Evolutionary conservation across 768 basidiomycete genomes (phyloP).

Genomic region (Tylopilus plumbeoviolaceoides): DNA sequence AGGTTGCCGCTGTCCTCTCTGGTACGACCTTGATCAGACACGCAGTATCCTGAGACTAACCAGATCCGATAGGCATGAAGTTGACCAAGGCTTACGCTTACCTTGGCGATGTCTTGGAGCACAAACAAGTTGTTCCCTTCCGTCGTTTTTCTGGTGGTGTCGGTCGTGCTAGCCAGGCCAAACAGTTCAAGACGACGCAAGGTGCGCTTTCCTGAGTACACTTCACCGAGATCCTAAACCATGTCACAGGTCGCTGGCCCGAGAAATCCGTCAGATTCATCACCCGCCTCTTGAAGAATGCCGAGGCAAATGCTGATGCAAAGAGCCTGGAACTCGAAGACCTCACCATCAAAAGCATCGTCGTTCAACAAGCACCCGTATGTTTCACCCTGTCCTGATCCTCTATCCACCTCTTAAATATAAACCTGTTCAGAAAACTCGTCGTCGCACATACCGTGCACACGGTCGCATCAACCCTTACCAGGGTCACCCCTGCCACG

Average conservation of each 20-base stretch:
- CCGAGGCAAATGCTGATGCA: conserved; percentile 97
- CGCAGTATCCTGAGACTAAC: background rate
- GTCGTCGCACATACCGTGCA: conserved; percentile 97
- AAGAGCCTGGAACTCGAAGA: conserved; percentile 94
- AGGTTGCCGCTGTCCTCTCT: conserved; percentile 91
- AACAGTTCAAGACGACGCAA: conserved; percentile 95
- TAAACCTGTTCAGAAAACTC: conserved; percentile 71
- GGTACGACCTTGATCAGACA: conserved; percentile 47
- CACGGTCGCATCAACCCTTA: conserved; percentile 99
- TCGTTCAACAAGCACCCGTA: conserved; percentile 97
- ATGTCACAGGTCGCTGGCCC: conserved; percentile 90
- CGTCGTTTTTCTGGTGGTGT: conserved; percentile 93
- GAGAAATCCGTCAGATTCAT: conserved; percentile 98
- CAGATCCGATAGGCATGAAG: conserved; percentile 65
- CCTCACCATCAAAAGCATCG: conserved; percentile 92
- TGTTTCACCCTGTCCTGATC: conserved; percentile 29
- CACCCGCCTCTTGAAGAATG: conserved; percentile 93
- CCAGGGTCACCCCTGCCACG: conserved; percentile 96
- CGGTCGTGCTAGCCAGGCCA: conserved; percentile 90
- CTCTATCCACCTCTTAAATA: conserved; percentile 1
- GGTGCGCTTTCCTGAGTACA: conserved; percentile 48
- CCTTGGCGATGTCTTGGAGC: conserved; percentile 90
- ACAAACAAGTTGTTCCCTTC: conserved; percentile 97
- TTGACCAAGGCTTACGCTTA: conserved; percentile 93
- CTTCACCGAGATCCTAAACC: background rate